These are phyloP conservation scores for Barnettozyma wickerhamii DNA, from an alignment of 805 yeast species.

Conservation along the genomic window DNA sequence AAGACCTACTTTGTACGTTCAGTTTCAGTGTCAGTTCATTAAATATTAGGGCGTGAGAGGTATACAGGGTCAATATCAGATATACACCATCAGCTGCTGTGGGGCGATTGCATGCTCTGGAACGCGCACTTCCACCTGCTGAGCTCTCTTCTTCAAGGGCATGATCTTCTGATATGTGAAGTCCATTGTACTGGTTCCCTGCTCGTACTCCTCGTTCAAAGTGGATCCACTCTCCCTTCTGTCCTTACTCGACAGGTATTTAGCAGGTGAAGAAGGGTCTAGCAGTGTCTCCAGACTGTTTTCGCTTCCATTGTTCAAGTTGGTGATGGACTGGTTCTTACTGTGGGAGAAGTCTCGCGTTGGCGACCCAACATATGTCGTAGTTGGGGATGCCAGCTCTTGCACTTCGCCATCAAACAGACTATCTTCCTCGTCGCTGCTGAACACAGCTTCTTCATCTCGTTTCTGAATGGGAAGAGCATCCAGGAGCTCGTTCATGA, in stretches of 20 bases:
- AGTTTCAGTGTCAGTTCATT: too few species aligned
- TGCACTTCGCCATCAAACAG: conserved; percentile 8
- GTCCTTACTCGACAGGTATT: background rate
- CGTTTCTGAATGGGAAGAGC: conserved; percentile 9
- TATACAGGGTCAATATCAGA: background rate
- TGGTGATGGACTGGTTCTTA: conserved; percentile 14
- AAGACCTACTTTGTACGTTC: too few species aligned
- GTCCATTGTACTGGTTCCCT: conserved; percentile 7
- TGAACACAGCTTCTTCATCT: conserved; percentile 2
- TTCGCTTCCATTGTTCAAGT: conserved; percentile 16
- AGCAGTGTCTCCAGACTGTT: conserved; percentile 16
- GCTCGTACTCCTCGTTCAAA: conserved; percentile 9
- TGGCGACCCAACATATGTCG: too few species aligned
- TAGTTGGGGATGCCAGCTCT: background rate
- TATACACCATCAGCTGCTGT: background rate
- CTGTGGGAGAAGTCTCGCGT: conserved; percentile 6
- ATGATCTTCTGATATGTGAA: conserved; percentile 22
- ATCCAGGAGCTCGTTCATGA: conserved; percentile 21
- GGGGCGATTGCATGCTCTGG: background rate
- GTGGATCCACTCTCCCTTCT: conserved; percentile 20
- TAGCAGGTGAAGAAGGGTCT: conserved; percentile 5
- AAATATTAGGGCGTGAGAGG: too few species aligned
- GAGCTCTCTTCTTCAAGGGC: conserved; percentile 13
- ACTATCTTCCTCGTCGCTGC: conserved; percentile 7
- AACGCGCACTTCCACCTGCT: background rate